Evolutionary conservation across 768 basidiomycete genomes (phyloP).

Genomic region (Myochromella boudieri): DNA sequence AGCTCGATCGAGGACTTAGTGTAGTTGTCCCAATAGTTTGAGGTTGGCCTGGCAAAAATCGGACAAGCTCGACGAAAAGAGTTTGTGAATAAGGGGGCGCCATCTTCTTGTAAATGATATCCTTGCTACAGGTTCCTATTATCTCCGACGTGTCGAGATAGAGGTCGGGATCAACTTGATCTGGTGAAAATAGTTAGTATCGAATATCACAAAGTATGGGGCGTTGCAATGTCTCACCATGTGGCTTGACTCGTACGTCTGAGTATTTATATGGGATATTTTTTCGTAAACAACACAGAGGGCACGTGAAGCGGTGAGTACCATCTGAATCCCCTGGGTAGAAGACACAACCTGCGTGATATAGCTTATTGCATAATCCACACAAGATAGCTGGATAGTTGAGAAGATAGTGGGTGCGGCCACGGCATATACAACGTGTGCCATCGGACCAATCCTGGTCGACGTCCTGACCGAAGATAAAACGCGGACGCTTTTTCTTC

Average conservation of each 20-base stretch:
- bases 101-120: constrained; percentile 68
- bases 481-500: constrained; percentile 57
- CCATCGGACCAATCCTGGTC: constrained; percentile 73
- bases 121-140: constrained; percentile 72
- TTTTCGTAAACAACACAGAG: constrained; percentile 76
- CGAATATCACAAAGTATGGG: constrained; percentile 4
- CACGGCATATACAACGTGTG: constrained; percentile 81
- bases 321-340: constrained; percentile 47
- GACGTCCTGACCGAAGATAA: constrained; percentile 75
- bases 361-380: constrained; percentile 60
- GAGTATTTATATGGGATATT: constrained; percentile 70
- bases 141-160: constrained; percentile 76
- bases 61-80: constrained; percentile 72
- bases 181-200: constrained; percentile 19
- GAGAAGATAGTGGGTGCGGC: constrained; percentile 58
- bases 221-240: constrained; percentile 51
- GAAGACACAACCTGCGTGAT: constrained; percentile 78
- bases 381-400: constrained; percentile 67
- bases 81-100: constrained; percentile 63
- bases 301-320: constrained; percentile 57
- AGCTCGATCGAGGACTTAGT: constrained; percentile 20
- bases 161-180: constrained; percentile 40
- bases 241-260: constrained; percentile 70
- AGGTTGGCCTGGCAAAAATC: constrained; percentile 55
- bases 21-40: constrained; percentile 31